Evolutionary conservation across 768 basidiomycete species (phyloP), one percentile per base, ranked within the genome.

Genomic region (Collybia nuda): DNA sequence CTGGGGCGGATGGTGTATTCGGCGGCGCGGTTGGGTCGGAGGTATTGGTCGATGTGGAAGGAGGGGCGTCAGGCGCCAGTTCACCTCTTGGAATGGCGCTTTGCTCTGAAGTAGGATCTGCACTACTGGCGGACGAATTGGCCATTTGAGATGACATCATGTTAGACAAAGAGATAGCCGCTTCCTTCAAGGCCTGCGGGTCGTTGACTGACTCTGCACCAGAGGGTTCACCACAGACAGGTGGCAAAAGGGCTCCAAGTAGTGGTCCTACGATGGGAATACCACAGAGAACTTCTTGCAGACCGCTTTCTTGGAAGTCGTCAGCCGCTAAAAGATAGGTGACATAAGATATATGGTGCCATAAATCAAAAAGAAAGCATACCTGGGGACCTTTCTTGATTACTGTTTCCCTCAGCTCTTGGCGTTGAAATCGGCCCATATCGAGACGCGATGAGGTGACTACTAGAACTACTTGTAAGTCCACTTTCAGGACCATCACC

Each of bases 401-500:
- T 19, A 23, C 47, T 44, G 48, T 28, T 38, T 26, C 19, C 49
- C 24, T 48, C 60, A 35, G 54, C 56, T 46, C 22, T 39, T 26
- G 12, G 39, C 46, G 51, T 39, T 56, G 43, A 36, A 54, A 22
- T 23, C 54, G 52, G 49, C 26, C 49, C 51, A 22, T 38, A 47
- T 8, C 53, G 52, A 32, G 58, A 55, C 36, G 55, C 46, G 37
- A 56, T 44, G 40, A 49, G 44, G 3, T 58, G 58, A 18, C 50
- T 61, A 48, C 64, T 67, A 14, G 59, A 32, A 19, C 65, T 63
- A 40, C 52, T 55, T 18, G 64, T 46, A 43, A 69, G 53, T 8
- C 55, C 52, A 22, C 58, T 50, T 18, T 66, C 65, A 28, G 58
- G 53, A 42, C 55, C 51, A 29, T 72, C 68, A 49, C 61, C 60